These are phyloP conservation scores for Boletus rufocinnamomeus DNA, from an alignment of 768 basidiomycete species.

Conservation along the genomic window DNA sequence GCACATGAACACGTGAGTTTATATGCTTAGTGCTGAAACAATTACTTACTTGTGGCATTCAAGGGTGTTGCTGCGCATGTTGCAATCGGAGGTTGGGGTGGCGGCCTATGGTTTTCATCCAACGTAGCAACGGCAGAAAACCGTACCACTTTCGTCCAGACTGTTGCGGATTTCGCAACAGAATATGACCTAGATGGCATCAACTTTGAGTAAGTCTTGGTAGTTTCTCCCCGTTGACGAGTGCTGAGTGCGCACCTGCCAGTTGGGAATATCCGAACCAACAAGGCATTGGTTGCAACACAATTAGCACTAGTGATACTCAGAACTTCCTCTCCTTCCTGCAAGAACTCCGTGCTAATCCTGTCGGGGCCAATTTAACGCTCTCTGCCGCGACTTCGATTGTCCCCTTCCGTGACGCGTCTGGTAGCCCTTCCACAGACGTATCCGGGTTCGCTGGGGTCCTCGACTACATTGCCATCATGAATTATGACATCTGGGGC, in stretches of 20 bases:
- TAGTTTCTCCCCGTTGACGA: background rate
- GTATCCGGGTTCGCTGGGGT: slow-evolving; percentile 72
- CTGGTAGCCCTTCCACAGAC: slow-evolving; percentile 62
- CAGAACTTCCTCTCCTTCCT: slow-evolving; percentile 80
- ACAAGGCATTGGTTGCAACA: slow-evolving; percentile 72
- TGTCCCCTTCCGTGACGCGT: slow-evolving; percentile 60
- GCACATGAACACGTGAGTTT: no score
- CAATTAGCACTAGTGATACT: slow-evolving; percentile 55
- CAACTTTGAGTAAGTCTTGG: slow-evolving; percentile 33
- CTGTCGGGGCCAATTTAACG: slow-evolving; percentile 54
- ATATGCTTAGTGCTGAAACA: no score
- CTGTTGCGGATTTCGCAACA: slow-evolving; percentile 48
- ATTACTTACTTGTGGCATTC: no score
- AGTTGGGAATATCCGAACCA: slow-evolving; percentile 88
- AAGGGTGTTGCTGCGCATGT: slow-evolving; percentile 59
- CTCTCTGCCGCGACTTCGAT: slow-evolving; percentile 71
- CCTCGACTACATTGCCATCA: slow-evolving; percentile 64
- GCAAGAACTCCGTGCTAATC: slow-evolving; percentile 57
- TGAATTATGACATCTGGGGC: slow-evolving; percentile 69
- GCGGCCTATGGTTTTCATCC: slow-evolving; percentile 62
- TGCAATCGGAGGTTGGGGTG: slow-evolving; percentile 73
- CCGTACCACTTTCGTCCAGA: slow-evolving; percentile 65
- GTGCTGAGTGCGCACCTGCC: slow-evolving; percentile 15
- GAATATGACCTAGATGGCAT: slow-evolving; percentile 60
- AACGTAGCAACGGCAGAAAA: slow-evolving; percentile 56